phyloP scores from a whole-genome alignment of 257 asterid species.

The Knoxia roxburghii region DNA sequence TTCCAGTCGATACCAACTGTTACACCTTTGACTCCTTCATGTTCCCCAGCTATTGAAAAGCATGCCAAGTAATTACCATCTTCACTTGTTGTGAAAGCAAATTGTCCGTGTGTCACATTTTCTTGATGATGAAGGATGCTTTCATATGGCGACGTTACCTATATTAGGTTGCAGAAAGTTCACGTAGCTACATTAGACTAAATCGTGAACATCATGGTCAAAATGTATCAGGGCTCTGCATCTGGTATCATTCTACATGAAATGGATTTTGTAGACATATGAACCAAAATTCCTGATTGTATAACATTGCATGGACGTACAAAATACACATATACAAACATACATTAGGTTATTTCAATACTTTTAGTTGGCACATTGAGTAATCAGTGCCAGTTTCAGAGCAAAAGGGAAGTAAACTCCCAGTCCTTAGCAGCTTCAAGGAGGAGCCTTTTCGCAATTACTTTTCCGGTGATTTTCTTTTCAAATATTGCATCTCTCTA shows the following conservation, averaged over 20 bases:
- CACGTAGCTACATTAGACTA: neutral
- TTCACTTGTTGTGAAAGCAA: constrained; percentile 78
- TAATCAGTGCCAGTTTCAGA: neutral
- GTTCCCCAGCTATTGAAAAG: constrained; percentile 39
- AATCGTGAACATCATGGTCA: neutral
- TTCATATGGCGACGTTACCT: constrained; percentile 89
- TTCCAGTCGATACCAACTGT: constrained; percentile 79
- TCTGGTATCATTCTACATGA: neutral
- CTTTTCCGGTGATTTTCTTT: neutral
- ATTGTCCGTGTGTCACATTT: constrained; percentile 61
- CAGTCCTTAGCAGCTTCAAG: neutral
- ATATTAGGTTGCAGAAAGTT: neutral
- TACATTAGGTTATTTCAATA: neutral
- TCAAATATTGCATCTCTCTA: neutral
- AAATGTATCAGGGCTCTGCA: neutral
- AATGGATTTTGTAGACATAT: too few relatives aligned
- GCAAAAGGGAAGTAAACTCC: neutral
- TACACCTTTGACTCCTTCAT: constrained; percentile 35
- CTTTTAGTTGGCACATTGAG: neutral
- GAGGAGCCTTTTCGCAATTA: neutral
- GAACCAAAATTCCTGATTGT: neutral
- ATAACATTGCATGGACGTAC: neutral
- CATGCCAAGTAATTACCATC: constrained; percentile 71
- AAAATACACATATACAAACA: neutral
- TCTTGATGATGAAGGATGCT: constrained; percentile 53